Evolutionary conservation across 495 filamentous ascomycete species (phyloP).

Genomic region (Chaetomium fimeti): DNA sequence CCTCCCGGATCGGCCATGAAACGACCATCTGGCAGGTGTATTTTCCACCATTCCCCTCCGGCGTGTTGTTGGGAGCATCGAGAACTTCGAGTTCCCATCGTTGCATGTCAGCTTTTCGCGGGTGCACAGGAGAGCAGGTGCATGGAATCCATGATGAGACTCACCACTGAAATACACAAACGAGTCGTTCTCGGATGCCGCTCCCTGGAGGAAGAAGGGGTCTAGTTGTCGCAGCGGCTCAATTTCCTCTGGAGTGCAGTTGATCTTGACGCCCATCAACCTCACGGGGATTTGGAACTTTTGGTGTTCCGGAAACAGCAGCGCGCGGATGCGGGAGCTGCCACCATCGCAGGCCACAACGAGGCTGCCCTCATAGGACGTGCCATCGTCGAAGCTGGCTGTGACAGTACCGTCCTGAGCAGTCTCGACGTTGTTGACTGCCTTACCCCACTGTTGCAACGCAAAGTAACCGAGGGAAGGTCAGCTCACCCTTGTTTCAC

Average conservation of each 20-base stretch:
- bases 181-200: constrained; percentile 54
- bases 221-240: constrained; percentile 45
- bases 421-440: constrained; percentile 21
- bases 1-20: constrained; percentile 48
- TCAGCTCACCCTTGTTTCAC: neutral
- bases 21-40: constrained; percentile 51
- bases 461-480: neutral
- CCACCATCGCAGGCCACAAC: constrained; percentile 38
- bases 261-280: constrained; percentile 34
- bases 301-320: constrained; percentile 29
- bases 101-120: neutral
- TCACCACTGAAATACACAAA: constrained; percentile 44
- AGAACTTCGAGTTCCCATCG: constrained; percentile 28
- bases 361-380: constrained; percentile 27
- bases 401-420: constrained; percentile 26
- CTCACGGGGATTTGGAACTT: constrained; percentile 32
- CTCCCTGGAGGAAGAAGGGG: constrained; percentile 61
- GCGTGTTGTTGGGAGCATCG: constrained; percentile 34
- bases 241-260: constrained; percentile 34
- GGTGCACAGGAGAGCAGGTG: no score
- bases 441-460: constrained; percentile 33
- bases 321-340: constrained; percentile 30
- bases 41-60: constrained; percentile 7
- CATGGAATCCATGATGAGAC: neutral
- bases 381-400: constrained; percentile 35